Base-by-base conservation (phyloP, 2,329 filamentous ascomycete genomes). In the Raffaelea ambrosiae region DNA sequence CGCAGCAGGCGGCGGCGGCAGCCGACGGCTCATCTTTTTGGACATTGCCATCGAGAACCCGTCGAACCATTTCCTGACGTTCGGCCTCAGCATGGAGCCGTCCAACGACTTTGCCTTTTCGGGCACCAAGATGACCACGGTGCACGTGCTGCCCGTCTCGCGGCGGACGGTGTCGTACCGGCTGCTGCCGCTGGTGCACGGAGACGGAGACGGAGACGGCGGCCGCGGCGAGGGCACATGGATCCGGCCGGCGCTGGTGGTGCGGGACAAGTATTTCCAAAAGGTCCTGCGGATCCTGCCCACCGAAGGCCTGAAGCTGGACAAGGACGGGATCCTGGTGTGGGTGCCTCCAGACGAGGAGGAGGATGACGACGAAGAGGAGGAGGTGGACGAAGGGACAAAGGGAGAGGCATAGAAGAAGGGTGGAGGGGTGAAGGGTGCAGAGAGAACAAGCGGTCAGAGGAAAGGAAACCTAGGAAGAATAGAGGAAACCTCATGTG, bases 21-120 rank as follows among this genome's bases (percentile, higher is more conserved):
- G 16, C 19, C 2, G 26, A 36, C 3, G 29, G n/a, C 19, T 47
- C 18, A 13, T 55, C 23, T 23, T 61, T 55, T 62, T 81, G 14
- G 67, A 74, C 39, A 61, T 79, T 61, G 88, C 81, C 3, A 81
- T 98, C 48, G 93, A 98, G 66, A 98, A 98, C 62, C 86, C 90
- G 0, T 96, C 91, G 0, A 85, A 83, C 62, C 93, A 98, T 63
- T 94, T 95, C 66, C 77, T 98, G 44, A 95, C 90, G 0, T 98
- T 98, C 66, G 89, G 87, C 26, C 66, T 97, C 43, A 81, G 75
- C 22, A 95, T 98, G 89, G 91, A 98, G 57, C 86, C 89, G 3
- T 91, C 81, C 61, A 88, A 95, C 54, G 79, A 88, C 46, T 97
- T 97, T 65, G 91, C 89, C 0, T 97, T 98, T 64, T 89, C 87